These are phyloP conservation scores for Phialophora tarda DNA, from an alignment of 2,329 filamentous ascomycete genomes.

Conservation along the genomic window DNA sequence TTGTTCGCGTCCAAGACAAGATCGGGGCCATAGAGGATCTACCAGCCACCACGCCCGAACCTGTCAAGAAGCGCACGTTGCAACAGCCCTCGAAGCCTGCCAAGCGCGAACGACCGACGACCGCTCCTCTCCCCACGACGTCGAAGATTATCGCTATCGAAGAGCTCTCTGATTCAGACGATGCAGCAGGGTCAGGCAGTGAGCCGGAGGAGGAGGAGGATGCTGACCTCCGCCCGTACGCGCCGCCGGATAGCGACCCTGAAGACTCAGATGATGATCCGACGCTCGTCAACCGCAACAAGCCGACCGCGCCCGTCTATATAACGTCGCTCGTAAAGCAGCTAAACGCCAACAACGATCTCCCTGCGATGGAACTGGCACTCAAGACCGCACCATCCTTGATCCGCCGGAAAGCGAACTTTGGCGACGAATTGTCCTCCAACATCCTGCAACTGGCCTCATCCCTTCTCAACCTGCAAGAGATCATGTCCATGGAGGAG, in stretches of 20 bases:
- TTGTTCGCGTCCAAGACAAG: conserved; percentile 68
- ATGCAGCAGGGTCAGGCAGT: conserved; percentile 31
- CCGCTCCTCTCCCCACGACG: conserved; percentile 32
- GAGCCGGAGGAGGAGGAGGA: conserved; percentile 57
- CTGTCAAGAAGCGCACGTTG: conserved; percentile 30
- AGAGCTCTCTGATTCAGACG: conserved; percentile 65
- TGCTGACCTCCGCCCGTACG: conserved; percentile 75
- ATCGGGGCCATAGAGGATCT: conserved; percentile 56
- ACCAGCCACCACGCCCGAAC: conserved; percentile 29
- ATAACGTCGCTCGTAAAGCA: conserved; percentile 40
- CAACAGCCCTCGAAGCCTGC: conserved; percentile 4
- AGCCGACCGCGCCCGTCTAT: conserved; percentile 77
- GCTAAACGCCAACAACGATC: conserved; percentile 77
- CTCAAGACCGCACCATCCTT: conserved; percentile 76
- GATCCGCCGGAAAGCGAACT: conserved; percentile 85
- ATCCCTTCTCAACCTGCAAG: conserved; percentile 77
- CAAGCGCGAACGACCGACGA: conserved; percentile 15
- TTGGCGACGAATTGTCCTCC: conserved; percentile 84
- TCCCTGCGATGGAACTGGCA: conserved; percentile 81
- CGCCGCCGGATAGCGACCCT: conserved; percentile 83
- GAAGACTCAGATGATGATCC: conserved; percentile 95
- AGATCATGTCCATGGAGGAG: conserved; percentile 77
- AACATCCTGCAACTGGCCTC: conserved; percentile 81
- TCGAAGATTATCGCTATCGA: conserved; percentile 63
- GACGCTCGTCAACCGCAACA: conserved; percentile 81